phyloP scores from a whole-genome alignment of 202 grass and related monocot species.

The Setaria italica region DNA sequence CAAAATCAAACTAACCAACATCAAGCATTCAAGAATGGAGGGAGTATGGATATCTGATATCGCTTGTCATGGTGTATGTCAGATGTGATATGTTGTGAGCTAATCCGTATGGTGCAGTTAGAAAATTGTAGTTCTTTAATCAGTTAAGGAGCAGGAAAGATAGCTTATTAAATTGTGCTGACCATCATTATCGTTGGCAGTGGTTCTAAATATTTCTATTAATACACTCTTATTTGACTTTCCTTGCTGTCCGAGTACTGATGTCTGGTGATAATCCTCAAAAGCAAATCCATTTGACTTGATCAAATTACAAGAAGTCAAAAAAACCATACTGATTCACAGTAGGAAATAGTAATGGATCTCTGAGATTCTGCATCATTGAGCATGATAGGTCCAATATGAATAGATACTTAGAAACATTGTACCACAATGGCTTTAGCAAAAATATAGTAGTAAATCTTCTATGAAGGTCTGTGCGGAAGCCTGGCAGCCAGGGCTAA shows the following conservation, averaged over 20 bases:
- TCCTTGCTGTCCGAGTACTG: not conserved
- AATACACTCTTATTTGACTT: conserved; percentile 11
- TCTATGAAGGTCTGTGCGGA: not conserved
- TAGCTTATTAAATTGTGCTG: conserved; percentile 21
- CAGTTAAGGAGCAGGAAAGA: conserved; percentile 11
- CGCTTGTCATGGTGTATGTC: not conserved
- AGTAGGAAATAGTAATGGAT: not conserved
- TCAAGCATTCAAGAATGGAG: not conserved
- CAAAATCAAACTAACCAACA: not conserved
- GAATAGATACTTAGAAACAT: not conserved
- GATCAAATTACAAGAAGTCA: not conserved
- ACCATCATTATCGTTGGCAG: not conserved
- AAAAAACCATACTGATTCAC: not conserved
- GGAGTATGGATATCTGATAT: not conserved
- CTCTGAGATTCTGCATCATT: not conserved
- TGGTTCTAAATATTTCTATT: not conserved
- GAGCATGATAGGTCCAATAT: not conserved
- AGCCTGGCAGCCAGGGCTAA: not conserved
- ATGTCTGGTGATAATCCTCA: not conserved
- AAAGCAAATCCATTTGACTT: conserved; percentile 21
- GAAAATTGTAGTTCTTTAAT: not conserved
- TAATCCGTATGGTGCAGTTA: not conserved
- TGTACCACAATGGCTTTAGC: not conserved
- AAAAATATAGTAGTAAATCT: not conserved
- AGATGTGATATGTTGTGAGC: not conserved